phyloP scores from a whole-genome alignment of 2,329 filamentous ascomycete genomes.

The Hymenoscyphus linearis region DNA sequence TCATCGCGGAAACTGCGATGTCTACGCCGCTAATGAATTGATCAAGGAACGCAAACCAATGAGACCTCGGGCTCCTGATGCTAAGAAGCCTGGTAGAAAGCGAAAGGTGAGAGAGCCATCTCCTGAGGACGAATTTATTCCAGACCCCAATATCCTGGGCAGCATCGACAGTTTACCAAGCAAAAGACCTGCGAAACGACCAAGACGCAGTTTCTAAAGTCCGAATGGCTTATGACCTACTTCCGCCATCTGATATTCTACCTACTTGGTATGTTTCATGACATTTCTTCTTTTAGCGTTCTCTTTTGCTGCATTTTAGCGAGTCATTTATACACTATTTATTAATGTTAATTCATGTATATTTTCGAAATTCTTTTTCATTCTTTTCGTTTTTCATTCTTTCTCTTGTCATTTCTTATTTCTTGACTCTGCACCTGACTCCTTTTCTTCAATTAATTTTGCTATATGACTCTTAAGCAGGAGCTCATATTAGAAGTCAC shows the following conservation, averaged over 20 bases:
- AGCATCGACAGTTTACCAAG: neutral
- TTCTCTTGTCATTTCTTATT: neutral
- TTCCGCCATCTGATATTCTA: neutral
- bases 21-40: conserved; percentile 14
- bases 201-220: neutral
- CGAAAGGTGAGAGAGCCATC: neutral
- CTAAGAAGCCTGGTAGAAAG: neutral
- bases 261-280: neutral
- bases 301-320: neutral
- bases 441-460: neutral
- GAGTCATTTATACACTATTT: neutral
- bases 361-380: neutral
- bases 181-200: conserved; percentile 1
- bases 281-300: neutral
- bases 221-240: neutral
- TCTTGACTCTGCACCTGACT: too few relatives aligned
- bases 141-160: neutral
- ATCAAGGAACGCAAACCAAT: neutral
- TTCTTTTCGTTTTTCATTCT: neutral
- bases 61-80: neutral
- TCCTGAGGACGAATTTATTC: conserved; percentile 1
- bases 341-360: neutral
- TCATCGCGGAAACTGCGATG: conserved; percentile 28
- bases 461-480: neutral
- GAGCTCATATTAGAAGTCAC: neutral